Percentiles rank a stretch among this genome's conserved stretches.
phyloP scores from a whole-genome alignment of 495 filamentous ascomycete genomes.

The Talaromyces nanjingensis region DNA sequence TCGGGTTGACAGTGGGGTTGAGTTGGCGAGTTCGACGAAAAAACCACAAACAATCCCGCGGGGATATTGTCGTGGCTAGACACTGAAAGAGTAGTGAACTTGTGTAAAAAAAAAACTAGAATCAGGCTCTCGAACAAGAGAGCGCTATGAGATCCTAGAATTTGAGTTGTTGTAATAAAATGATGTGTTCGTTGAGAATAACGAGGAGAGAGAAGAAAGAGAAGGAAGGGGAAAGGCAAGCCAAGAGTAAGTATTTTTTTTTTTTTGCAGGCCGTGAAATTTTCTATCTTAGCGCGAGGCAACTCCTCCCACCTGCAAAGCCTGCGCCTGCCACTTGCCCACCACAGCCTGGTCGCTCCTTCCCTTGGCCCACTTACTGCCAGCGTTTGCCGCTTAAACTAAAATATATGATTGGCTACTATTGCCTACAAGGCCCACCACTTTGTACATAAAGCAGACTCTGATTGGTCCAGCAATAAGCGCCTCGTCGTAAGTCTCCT shows the following conservation, averaged over 20 bases:
- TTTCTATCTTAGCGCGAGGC: conserved; percentile 21
- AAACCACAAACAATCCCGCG: conserved; percentile 29
- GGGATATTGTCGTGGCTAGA: conserved; percentile 13
- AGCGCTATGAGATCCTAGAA: conserved; percentile 18
- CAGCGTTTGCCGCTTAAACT: not conserved
- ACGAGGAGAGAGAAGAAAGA: conserved; percentile 34
- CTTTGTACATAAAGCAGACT: not conserved
- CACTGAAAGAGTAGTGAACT: not conserved
- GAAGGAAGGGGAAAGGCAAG: conserved; percentile 25
- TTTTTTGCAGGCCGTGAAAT: conserved; percentile 22
- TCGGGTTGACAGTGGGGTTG: conserved; percentile 38
- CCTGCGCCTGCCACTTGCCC: conserved; percentile 16
- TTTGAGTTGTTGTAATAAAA: conserved; percentile 12
- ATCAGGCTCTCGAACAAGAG: conserved; percentile 34
- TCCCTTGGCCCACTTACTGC: conserved; percentile 1
- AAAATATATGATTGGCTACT: not conserved
- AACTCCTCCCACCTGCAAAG: conserved; percentile 11
- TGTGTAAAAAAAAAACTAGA: conserved; percentile 27
- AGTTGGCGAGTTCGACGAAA: conserved; percentile 11
- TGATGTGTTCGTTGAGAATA: conserved; percentile 20
- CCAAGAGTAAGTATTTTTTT: conserved; percentile 27
- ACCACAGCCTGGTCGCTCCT: conserved; percentile 9
- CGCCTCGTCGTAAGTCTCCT: not conserved
- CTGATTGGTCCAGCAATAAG: not conserved
- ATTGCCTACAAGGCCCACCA: not conserved